Evolutionary conservation across 805 yeast genomes (phyloP), one percentile per base, ranked within the genome.

Genomic region (Ogataea angusta): DNA sequence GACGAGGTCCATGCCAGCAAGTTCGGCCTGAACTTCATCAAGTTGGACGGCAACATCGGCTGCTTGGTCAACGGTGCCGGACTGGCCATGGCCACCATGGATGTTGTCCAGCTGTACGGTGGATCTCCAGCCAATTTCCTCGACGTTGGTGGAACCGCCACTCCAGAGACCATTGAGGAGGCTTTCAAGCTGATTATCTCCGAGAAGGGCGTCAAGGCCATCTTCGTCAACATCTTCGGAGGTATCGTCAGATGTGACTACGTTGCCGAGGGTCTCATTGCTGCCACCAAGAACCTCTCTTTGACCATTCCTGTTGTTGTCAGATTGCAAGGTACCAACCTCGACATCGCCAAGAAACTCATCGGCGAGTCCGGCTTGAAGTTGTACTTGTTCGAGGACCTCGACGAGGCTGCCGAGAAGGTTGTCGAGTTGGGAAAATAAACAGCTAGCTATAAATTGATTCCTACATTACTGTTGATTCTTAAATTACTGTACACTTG

Each of bases 91-190:
- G 99, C 99, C 57, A 93, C 99, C 53, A 90, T 93, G 97, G 99
- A 93, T 70, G 95, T 95, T 66, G 88, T 93, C 75, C 89, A 93
- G 74, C 80, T 93, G 59, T 86, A 89, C 73, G 97, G 98, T 61
- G 99, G 99, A 68, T 85, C 80, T 56, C 99, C 99, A 59, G 99
- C 99, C 53, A 93, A 93, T 78, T 93, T 93, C 80, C 80, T 93
- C 66, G 99, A 93, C 75, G 93, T 96, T 70, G 99, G 99, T 76
- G 99, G 99, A 75, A 95, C 96, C 68, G 99, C 99, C 57, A 93
- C 98, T 49, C 97, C 98, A 54, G 85, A 87, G 70, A 91, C 99
- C 60, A 93, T 93, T 63, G 95, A 90, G 74, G 85, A 85, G 70
- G 99, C 98, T 42, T 91, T 93, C 75, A 84, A 82, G 70, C 79